These are phyloP conservation scores for Lactarius deliciosus DNA, from an alignment of 768 basidiomycete species.

Conservation along the genomic window DNA sequence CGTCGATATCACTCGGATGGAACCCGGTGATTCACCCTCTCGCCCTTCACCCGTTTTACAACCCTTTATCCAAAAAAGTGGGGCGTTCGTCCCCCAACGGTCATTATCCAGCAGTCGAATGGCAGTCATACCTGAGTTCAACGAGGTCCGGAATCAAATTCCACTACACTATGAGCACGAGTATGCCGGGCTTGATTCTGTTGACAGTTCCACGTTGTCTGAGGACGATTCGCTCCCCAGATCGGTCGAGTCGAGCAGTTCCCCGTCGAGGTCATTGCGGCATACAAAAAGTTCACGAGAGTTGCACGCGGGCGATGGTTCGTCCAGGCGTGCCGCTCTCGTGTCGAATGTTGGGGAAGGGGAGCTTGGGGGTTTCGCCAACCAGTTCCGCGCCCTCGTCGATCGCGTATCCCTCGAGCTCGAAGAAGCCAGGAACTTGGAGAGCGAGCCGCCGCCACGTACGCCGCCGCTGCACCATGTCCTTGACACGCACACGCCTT, in stretches of 20 bases:
- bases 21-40: not conserved
- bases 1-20: not conserved
- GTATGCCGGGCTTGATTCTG: constrained; percentile 3
- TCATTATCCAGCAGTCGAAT: constrained; percentile 21
- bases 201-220: constrained; percentile 20
- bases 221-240: constrained; percentile 18
- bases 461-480: constrained; percentile 25
- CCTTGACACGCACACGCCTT: constrained; percentile 31
- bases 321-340: constrained; percentile 3
- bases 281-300: constrained; percentile 16
- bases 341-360: constrained; percentile 31
- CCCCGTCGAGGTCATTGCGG: constrained; percentile 5
- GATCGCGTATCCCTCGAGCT: constrained; percentile 53
- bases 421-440: constrained; percentile 46
- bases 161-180: constrained; percentile 5
- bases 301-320: not conserved
- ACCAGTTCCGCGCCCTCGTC: constrained; percentile 52
- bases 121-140: constrained; percentile 25
- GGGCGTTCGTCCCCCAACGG: not conserved
- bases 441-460: constrained; percentile 15
- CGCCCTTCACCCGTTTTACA: constrained; percentile 12
- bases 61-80: constrained; percentile 7
- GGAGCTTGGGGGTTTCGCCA: constrained; percentile 46
- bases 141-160: constrained; percentile 1
- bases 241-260: constrained; percentile 16